Evolutionary conservation across 352 stramenopile species (phyloP), one percentile per base, ranked within the genome.

Genomic region (Globisporangium uncinulatum): DNA sequence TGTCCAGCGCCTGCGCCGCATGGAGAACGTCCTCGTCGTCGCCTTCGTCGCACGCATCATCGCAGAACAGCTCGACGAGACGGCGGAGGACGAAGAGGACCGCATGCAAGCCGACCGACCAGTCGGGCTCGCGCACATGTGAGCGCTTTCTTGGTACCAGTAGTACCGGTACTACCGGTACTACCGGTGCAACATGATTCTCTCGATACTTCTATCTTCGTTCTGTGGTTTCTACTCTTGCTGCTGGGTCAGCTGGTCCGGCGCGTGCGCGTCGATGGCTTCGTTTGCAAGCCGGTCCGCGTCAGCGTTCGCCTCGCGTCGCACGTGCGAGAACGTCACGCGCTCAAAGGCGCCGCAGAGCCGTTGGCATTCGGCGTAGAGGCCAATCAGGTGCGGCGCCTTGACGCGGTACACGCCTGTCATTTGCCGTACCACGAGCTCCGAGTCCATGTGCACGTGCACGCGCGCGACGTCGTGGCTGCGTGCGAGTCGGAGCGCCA

Each of bases 341-440:
- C 57, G 45, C n/a, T 62, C 55, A 5, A 87, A 61, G 3, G 34
- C 39, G 2, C 49, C 44, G 45, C 63, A 73, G n/a, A 77, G 63
- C 21, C 61, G 32, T 24, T 74, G 70, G 46, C 73, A 83, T 15
- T 77, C 53, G 48, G 73, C 36, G 54, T 83, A 65, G 1, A 92
- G 58, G 56, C 19, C 45, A 4, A 67, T 70, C 19, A 92, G 64
- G 48, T 86, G 74, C 7, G 71, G 62, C 13, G 78, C 71, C 54
- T 89, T 88, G 53, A 92, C 82, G 59, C 75, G 79, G 59, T 89
- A 92, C 34, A 74, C 60, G 39, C 77, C 82, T 34, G 70, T 65
- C 79, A 92, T 92, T 56, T 92, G 82, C 42, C 78, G 74, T 42
- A 89, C 64, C n/a, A 92, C 66, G 49, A 92, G 72, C 66, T 89